These are phyloP conservation scores for Citrus cavaleriei DNA, from an alignment of 345 rosid genomes.

Conservation along the genomic window DNA sequence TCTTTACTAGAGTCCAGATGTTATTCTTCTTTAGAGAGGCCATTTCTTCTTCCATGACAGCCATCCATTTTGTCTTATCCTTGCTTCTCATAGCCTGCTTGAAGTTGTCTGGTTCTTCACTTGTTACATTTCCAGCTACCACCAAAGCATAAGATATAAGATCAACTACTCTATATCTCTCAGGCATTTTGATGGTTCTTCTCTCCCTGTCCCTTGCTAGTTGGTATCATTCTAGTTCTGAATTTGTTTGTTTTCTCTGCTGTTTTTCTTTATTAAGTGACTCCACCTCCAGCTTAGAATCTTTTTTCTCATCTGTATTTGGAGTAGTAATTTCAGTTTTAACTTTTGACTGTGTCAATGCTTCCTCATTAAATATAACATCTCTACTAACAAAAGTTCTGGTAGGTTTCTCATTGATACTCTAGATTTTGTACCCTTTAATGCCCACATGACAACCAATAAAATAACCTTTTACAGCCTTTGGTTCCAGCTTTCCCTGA, in stretches of 20 bases:
- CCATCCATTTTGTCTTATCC: no score
- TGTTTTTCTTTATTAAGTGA: fast-evolving
- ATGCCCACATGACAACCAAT: no score
- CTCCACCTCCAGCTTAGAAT: fast-evolving
- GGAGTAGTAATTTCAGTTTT: fast-evolving
- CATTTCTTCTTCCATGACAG: no score
- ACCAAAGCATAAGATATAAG: no score
- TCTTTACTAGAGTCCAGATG: no score
- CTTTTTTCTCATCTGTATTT: fast-evolving
- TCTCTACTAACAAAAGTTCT: fast-evolving
- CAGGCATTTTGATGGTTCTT: no score
- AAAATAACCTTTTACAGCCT: fast-evolving
- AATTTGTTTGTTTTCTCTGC: fast-evolving
- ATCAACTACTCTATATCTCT: fast-evolving
- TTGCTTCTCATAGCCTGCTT: no score
- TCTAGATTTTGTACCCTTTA: no score
- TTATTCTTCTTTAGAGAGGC: no score
- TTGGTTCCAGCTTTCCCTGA: no score
- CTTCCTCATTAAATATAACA: no score
- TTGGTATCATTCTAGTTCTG: fast-evolving
- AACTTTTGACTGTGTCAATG: fast-evolving
- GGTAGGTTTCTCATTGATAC: fast-evolving
- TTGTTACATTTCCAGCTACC: fast-evolving
- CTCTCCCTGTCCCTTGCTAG: fast-evolving
- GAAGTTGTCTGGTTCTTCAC: no score